Evolutionary conservation across 768 basidiomycete genomes (phyloP).

Genomic region (Rhizopogon vesiculosus): DNA sequence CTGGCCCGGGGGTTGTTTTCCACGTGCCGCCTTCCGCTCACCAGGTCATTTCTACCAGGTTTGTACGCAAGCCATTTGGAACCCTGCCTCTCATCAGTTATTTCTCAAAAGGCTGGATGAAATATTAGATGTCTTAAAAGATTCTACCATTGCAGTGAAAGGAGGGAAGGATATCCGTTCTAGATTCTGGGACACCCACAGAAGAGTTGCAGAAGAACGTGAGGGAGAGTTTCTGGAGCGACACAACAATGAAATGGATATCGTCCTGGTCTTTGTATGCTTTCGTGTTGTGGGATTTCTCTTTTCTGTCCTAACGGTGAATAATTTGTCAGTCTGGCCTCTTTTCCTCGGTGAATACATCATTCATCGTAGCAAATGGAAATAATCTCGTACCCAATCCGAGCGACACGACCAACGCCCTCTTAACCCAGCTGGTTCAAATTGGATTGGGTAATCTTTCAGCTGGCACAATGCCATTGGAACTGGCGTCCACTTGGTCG

Average conservation of each 20-base stretch:
- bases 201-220: background rate
- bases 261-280: slow-evolving; percentile 5
- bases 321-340: background rate
- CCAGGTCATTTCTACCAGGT: background rate
- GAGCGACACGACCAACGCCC: background rate
- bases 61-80: background rate
- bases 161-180: slow-evolving; percentile 4
- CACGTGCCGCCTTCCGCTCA: background rate
- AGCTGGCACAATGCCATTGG: background rate
- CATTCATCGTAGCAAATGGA: background rate
- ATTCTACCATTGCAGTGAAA: background rate
- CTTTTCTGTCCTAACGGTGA: background rate
- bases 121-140: background rate
- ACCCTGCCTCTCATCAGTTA: background rate
- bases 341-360: background rate
- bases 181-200: slow-evolving; percentile 1
- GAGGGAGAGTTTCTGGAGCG: slow-evolving; percentile 3
- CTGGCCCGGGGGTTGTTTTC: background rate
- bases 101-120: background rate
- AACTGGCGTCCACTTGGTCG: background rate
- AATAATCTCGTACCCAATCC: background rate
- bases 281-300: background rate
- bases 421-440: background rate
- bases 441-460: background rate
- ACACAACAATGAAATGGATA: slow-evolving; percentile 7